A percentile compares a stretch with the other conserved stretches of the same genome.
These are phyloP conservation scores for Dispira parvispora DNA, from an alignment of 192 early-diverging fungal genomes.

Conservation along the genomic window DNA sequence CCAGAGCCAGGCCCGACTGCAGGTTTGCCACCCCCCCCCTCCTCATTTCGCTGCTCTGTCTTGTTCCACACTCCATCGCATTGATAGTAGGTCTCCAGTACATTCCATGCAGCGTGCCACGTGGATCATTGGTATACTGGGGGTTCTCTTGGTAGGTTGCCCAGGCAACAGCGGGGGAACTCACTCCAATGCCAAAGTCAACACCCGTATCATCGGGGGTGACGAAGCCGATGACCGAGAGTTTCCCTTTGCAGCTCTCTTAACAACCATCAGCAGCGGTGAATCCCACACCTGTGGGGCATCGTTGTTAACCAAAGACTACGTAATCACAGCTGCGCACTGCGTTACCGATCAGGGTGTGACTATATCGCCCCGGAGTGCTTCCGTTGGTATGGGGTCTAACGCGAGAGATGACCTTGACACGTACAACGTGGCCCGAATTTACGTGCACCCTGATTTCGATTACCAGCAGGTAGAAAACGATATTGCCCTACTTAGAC, in stretches of 20 bases:
- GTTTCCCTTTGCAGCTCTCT: neutral
- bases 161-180: too few species aligned
- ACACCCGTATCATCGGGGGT: conserved; percentile 1
- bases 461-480: conserved; percentile 25
- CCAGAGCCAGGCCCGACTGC: too few species aligned
- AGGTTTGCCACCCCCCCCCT: too few species aligned
- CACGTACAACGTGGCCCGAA: conserved; percentile 13
- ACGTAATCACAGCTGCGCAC: conserved; percentile 8
- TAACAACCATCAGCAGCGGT: neutral
- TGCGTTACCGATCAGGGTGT: neutral
- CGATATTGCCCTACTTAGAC: conserved; percentile 26
- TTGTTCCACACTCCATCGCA: too few species aligned
- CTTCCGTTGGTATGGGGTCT: neutral
- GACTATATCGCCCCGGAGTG: neutral
- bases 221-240: neutral
- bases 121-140: too few species aligned
- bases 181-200: too few species aligned
- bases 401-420: conserved; percentile 10
- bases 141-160: too few species aligned
- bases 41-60: too few species aligned
- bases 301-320: neutral
- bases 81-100: too few species aligned
- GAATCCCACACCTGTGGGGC: neutral
- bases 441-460: conserved; percentile 29
- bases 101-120: too few species aligned